Evolutionary conservation across 768 basidiomycete species (phyloP), one percentile per base, ranked within the genome.

Genomic region (Cyclocybe cylindracea): DNA sequence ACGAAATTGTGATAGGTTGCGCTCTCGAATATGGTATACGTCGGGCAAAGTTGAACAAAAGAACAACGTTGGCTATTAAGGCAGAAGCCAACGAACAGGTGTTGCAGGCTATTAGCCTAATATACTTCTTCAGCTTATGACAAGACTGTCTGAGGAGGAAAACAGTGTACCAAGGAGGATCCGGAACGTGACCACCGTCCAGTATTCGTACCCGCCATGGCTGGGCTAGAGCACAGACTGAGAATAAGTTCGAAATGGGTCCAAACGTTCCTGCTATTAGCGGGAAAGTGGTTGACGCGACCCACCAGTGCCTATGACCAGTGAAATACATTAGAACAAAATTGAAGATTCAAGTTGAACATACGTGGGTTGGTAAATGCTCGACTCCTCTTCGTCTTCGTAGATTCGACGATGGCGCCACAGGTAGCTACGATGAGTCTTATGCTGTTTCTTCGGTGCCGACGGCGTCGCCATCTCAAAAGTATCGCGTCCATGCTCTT

Each of bases 221-320:
- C 37, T 72, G 69, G 4, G 64, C 63, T 9, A 74, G 57, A 0
- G 72, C 62, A 44, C 74, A 75, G 0, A 73, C 62, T 6, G 70
- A 72, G 43, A 76, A 71, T 7, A 75, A 55, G 48, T 70, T 76
- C 9, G 72, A 70, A 6, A 77, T 51, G 0, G 76, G 73, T 0
- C 73, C 73, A 48, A 74, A 74, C 4, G 73, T 73, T 16, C 73
- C 74, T 5, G 73, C 72, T 13, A 72, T 59, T 7, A 76, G 62
- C 2, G 76, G 76, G 53, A 77, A 75, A 0, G 64, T 70, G 2
- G 72, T 71, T 0, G 72, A 73, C 0, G 68, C 63, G 47, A 71
- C 72, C 74, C 73, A 75, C 73, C 73, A 77, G 13, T 66, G 54
- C 5, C 72, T 73, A 31, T 2, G 11, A 31, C 18, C 9, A 13